Base-by-base conservation (phyloP, 805 yeast genomes). In the Metschnikowia dekortorum region DNA sequence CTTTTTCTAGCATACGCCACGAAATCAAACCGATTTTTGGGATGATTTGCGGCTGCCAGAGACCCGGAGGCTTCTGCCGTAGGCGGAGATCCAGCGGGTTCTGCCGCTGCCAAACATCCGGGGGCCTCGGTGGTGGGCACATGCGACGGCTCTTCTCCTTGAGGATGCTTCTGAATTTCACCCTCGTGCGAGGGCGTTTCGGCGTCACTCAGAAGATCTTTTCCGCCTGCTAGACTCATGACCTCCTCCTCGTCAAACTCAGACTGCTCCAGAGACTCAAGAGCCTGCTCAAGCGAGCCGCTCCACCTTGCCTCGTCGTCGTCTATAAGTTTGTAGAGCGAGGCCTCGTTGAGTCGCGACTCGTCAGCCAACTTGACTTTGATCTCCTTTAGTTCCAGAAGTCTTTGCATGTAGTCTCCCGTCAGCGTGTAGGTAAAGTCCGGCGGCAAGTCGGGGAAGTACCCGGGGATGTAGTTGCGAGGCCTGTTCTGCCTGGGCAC, bases 381-480 rank as follows among this genome's bases (percentile, higher is more conserved):
- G 48, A 92, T 75, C 50, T 79, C 72, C 55, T 85, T 81, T 53
- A 91, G 88, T 60, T 89, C 92, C 1, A 83, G 79, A 13, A 83
- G 68, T 18, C 84, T 74, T 26, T 80, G 72, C 49, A 83, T 76
- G 63, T 73, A 90, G 54, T 77, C 76, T 0, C 96, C 86, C 0
- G 96, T 87, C 49, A 83, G 79, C 65, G 81, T 83, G 64, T 86
- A 92, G 0, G 98, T 92, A 66, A 91, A 95, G 60, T 89, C 96
- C 0, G 98, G 96, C 1, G 99, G 99, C 30, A 92, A 74, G 10
- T 82, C 82, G 0, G 99, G 99, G 58, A 92, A 70, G 84, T 90
- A 90, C 6, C 70, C 62, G 0, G 95, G 95, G 7, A 88, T 76
- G 52, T 81, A 80, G 5, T 64, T 62, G 1, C 76, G 74, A 30